A percentile compares a stretch with the other conserved stretches of the same genome.
phyloP scores from a whole-genome alignment of 495 filamentous ascomycete species.

The Astrothelium subdiscretum region DNA sequence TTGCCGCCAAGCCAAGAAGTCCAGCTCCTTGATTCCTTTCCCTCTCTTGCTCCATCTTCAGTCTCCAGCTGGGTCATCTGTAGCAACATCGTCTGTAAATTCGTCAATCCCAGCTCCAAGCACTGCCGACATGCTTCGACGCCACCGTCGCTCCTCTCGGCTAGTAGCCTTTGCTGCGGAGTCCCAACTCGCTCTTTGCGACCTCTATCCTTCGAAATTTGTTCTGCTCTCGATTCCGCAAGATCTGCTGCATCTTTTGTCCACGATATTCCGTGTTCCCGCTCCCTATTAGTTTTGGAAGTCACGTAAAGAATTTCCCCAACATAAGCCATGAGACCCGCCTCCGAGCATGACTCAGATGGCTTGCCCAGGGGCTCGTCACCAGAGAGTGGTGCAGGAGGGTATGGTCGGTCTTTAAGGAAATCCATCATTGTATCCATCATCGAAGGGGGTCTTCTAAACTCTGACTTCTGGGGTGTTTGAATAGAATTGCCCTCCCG shows the following conservation, averaged over 20 bases:
- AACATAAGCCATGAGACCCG: slow-evolving; percentile 75
- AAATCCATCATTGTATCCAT: background rate
- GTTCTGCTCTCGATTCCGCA: background rate
- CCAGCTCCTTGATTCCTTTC: background rate
- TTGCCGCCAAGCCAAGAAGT: background rate
- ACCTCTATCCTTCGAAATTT: background rate
- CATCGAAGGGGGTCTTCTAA: slow-evolving; percentile 19
- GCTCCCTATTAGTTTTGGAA: background rate
- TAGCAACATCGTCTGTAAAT: background rate
- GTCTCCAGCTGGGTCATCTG: background rate
- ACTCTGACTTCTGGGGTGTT: no score
- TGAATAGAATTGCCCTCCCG: slow-evolving; percentile 4
- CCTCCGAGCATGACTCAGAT: slow-evolving; percentile 58
- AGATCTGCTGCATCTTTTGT: background rate
- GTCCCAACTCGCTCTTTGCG: background rate
- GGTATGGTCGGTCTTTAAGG: slow-evolving; percentile 40
- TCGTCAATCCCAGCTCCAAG: background rate
- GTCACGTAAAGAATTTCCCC: slow-evolving; percentile 84
- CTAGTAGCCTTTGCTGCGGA: background rate
- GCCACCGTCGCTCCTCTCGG: background rate
- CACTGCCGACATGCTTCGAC: background rate
- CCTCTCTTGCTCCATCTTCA: background rate
- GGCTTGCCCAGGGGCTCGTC: slow-evolving; percentile 50
- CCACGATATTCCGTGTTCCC: background rate
- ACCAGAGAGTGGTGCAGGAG: slow-evolving; percentile 52